Conservation (phyloP, 768 basidiomycete genomes). For the Udeniomyces megalosporus region DNA sequence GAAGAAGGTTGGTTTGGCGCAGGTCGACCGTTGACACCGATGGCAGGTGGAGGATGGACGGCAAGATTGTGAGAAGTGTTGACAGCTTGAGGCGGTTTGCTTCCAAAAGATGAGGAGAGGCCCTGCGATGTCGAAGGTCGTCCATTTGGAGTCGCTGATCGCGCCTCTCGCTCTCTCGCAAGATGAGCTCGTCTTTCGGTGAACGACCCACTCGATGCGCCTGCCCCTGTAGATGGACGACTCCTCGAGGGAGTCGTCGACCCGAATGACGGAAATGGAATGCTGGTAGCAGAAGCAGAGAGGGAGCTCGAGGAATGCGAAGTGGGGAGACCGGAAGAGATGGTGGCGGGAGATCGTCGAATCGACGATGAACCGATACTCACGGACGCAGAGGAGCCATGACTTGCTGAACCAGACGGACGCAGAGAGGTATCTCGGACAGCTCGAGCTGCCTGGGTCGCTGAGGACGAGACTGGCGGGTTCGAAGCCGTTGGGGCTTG, state of each 20-base stretch:
- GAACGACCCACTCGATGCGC: constrained; percentile 12
- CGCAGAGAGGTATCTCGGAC: neutral
- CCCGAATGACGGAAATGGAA: neutral
- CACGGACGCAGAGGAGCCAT: neutral
- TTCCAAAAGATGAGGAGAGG: neutral
- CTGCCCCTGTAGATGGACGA: neutral
- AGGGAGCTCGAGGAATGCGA: constrained; percentile 1
- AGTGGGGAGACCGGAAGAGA: constrained; percentile 28
- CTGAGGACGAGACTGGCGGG: no score
- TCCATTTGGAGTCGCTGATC: neutral
- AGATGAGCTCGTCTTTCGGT: constrained; percentile 7
- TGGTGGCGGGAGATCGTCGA: constrained; percentile 29
- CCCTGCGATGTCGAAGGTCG: neutral
- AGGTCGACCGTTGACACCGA: constrained; percentile 9
- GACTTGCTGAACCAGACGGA: neutral
- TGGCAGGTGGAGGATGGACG: neutral
- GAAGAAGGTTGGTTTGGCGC: neutral
- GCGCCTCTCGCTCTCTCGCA: constrained; percentile 1
- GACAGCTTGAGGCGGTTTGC: neutral
- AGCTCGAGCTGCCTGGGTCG: neutral
- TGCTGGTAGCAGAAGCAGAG: neutral
- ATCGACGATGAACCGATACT: neutral
- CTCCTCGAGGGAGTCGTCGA: neutral
- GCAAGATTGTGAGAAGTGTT: neutral
- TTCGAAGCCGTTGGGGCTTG: no score